A percentile compares a stretch with the other conserved stretches of the same genome.
phyloP scores from a whole-genome alignment of 305 asterid species.

The Plantago lanceolata region DNA sequence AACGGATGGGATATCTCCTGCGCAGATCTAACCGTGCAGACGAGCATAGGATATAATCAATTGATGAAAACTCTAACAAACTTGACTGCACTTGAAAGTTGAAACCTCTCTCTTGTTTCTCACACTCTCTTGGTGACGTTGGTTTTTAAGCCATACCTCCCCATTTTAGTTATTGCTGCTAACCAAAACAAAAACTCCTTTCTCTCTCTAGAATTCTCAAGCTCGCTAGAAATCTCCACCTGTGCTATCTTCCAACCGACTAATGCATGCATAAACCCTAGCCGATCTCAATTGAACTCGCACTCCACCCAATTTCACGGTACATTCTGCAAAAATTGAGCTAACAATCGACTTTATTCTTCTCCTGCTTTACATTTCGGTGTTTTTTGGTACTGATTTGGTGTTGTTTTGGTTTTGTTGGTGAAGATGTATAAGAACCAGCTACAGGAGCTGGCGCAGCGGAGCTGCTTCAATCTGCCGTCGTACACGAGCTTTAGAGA shows the following conservation, averaged over 20 bases:
- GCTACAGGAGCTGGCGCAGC: slow-evolving; percentile 84
- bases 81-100: background rate
- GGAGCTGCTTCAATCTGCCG: slow-evolving; percentile 83
- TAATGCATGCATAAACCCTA: background rate
- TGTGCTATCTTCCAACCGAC: background rate
- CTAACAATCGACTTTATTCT: background rate
- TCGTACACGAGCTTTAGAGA: slow-evolving; percentile 57
- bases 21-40: too few relatives aligned
- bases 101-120: too few relatives aligned
- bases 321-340: background rate
- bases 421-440: slow-evolving; percentile 71
- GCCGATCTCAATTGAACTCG: background rate
- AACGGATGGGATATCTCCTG: background rate
- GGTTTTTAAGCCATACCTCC: background rate
- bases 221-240: background rate
- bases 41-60: background rate
- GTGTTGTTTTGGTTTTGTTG: background rate
- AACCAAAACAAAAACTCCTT: background rate
- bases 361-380: background rate
- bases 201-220: background rate
- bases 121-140: background rate
- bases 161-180: background rate
- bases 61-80: background rate
- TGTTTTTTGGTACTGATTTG: slow-evolving; percentile 3
- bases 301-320: background rate